Base-by-base conservation (phyloP, 805 yeast species). In the Candida nanaspora region DNA sequence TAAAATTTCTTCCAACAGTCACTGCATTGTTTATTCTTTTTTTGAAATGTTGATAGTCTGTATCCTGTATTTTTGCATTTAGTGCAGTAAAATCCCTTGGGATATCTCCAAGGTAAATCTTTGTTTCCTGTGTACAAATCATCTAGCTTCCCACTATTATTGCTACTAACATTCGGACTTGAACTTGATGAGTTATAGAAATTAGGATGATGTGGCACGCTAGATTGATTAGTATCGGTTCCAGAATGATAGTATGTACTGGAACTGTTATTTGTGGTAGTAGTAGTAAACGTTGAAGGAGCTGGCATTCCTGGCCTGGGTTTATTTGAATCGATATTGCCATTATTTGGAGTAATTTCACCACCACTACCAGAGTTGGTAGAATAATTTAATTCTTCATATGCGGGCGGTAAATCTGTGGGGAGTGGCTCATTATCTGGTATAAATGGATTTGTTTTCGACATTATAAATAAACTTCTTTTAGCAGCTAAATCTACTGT, bases 61-160 rank as follows among this genome's bases (percentile, higher is more conserved):
- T 66, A 69, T 2, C 95, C 95, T 0, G 89, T 82, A 54, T 86
- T 86, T 41, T 70, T 65, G 62, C 96, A 86, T 51, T 80, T 82
- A 8, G 64, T 59, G 53, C 96, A 86, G 42, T 64, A 62, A 53
- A 65, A 81, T 3, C 77, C 70, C 2, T 48, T 57, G 0, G 95
- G 94, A 50, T 83, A 86, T 37, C 58, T 57, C 76, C 85, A 82
- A 0, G 89, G 85, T 6, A 80, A 63, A 1, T 56, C 46, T 2
- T 69, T 66, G 44, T 72, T 72, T 30, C 76, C 71, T 38, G 72
- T 72, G 50, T 70, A 69, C 5, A 68, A 62, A 43, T 65, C 60
- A 23, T 45, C 48, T 2, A 50, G 44, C 25, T 40, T 47, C 22
- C 42, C 27, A 9, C 38, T 34, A 13, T n/a, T n/a, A n/a, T n/a